Evolutionary conservation across 371 early-diverging fungal genomes (phyloP).

Genomic region (Rhizomucor pusillus): DNA sequence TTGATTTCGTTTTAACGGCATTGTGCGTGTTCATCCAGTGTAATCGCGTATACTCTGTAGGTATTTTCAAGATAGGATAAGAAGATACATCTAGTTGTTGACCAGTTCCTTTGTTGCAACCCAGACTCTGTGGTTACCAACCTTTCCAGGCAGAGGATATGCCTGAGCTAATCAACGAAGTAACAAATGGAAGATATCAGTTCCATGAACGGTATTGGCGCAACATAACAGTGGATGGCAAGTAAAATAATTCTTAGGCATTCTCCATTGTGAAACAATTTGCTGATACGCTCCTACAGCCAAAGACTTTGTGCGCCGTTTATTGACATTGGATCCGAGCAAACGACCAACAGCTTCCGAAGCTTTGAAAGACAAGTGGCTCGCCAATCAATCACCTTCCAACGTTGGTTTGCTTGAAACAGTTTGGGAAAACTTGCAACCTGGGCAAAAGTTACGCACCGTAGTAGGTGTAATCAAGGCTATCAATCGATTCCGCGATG

Average conservation of each 20-base stretch:
- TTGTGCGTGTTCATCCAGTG: conserved; percentile 38
- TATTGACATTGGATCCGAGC: conserved; percentile 71
- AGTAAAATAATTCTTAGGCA: neutral
- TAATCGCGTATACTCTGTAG: conserved; percentile 71
- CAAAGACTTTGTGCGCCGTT: conserved; percentile 84
- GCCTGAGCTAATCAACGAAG: conserved; percentile 57
- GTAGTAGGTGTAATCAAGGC: conserved; percentile 42
- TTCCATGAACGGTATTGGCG: conserved; percentile 83
- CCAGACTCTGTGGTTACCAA: conserved; percentile 66
- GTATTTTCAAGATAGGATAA: conserved; percentile 10
- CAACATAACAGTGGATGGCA: conserved; percentile 70
- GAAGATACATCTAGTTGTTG: neutral
- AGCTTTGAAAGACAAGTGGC: conserved; percentile 87
- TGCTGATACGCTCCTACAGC: conserved; percentile 42
- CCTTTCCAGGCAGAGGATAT: conserved; percentile 77
- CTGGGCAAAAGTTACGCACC: conserved; percentile 38
- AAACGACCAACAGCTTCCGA: conserved; percentile 77
- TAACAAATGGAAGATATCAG: conserved; percentile 64
- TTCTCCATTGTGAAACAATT: neutral
- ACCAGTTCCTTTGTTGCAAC: too few species aligned
- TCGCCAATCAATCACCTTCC: conserved; percentile 53
- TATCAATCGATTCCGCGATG: conserved; percentile 28
- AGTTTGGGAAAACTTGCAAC: conserved; percentile 67
- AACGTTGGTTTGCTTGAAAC: conserved; percentile 71
- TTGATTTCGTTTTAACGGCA: neutral